Evolutionary conservation across 2,329 filamentous ascomycete species (phyloP).

Genomic region (Stachybotrys elegans): DNA sequence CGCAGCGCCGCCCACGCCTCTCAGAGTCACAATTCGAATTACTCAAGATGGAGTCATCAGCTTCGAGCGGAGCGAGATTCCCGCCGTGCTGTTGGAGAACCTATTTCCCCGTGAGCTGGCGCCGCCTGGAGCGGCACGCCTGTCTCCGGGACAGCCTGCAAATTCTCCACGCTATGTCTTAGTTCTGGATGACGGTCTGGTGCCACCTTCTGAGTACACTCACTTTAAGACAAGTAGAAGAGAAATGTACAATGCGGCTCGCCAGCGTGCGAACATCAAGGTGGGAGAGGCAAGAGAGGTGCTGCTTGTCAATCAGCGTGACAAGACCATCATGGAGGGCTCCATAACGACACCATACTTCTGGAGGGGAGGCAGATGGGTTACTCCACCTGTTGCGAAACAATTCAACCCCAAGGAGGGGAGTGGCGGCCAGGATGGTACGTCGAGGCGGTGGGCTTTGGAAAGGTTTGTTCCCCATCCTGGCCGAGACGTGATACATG

Average conservation of each 20-base stretch:
- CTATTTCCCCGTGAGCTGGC: conserved; percentile 55
- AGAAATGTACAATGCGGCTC: conserved; percentile 64
- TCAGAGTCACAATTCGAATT: conserved; percentile 53
- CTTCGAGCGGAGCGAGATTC: conserved; percentile 31
- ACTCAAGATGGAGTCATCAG: conserved; percentile 40
- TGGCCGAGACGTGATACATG: too few relatives aligned
- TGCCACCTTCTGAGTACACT: conserved; percentile 58
- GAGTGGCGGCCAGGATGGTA: conserved; percentile 78
- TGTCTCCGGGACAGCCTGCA: conserved; percentile 15
- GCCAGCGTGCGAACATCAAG: conserved; percentile 53
- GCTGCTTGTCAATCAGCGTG: conserved; percentile 59
- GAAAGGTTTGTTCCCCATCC: conserved; percentile 58
- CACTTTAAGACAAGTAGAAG: conserved; percentile 81
- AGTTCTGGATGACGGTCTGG: conserved; percentile 36
- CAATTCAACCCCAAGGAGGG: conserved; percentile 31
- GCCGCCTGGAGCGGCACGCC: conserved; percentile 26
- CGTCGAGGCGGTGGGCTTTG: conserved; percentile 78
- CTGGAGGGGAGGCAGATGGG: conserved; percentile 66
- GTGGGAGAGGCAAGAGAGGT: conserved; percentile 60
- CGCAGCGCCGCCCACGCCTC: conserved; percentile 24
- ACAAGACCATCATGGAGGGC: conserved; percentile 74
- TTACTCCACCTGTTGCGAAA: conserved; percentile 65
- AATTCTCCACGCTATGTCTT: conserved; percentile 34
- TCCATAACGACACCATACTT: conserved; percentile 81
- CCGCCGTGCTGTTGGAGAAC: conserved; percentile 38